Conservation (phyloP, 345 rosid genomes). For the Aquilaria yunnanensis region DNA sequence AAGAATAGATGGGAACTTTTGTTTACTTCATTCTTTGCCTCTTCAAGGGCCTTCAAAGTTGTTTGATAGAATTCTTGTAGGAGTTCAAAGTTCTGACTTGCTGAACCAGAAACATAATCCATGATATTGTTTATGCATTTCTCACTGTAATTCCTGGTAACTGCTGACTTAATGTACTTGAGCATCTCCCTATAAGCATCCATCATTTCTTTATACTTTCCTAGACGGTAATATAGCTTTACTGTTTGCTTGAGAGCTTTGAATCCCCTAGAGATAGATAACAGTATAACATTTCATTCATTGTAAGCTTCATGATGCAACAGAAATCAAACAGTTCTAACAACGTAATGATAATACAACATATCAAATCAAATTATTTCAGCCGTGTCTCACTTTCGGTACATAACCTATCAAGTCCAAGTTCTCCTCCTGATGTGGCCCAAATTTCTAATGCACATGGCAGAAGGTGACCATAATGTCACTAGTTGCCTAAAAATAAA, state of each 20-base stretch:
- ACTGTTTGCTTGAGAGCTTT: conserved; percentile 97
- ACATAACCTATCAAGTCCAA: no score
- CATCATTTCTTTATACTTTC: conserved; percentile 91
- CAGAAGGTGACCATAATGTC: no score
- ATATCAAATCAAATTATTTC: no score
- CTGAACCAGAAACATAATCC: conserved; percentile 99
- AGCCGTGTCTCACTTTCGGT: no score
- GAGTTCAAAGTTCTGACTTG: conserved; percentile 88
- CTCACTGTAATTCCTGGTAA: conserved; percentile 94
- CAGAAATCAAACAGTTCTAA: background rate
- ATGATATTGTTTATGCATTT: conserved; percentile 97
- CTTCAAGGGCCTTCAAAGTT: conserved; percentile 95
- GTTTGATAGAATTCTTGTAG: conserved; percentile 93
- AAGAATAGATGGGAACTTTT: background rate
- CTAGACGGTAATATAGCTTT: conserved; percentile 90
- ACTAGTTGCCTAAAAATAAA: no score
- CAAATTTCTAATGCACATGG: no score
- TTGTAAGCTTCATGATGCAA: no score
- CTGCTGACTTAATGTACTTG: conserved; percentile 94
- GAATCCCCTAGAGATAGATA: conserved; percentile 68
- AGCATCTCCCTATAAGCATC: conserved; percentile 92
- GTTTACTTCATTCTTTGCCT: conserved; percentile 94
- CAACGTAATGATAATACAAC: background rate
- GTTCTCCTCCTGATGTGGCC: no score
- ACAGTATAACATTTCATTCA: conserved; percentile 3